Evolutionary conservation across 2,329 filamentous ascomycete species (phyloP), one percentile per base, ranked within the genome.

Genomic region (Paracoccidioides brasiliensis): DNA sequence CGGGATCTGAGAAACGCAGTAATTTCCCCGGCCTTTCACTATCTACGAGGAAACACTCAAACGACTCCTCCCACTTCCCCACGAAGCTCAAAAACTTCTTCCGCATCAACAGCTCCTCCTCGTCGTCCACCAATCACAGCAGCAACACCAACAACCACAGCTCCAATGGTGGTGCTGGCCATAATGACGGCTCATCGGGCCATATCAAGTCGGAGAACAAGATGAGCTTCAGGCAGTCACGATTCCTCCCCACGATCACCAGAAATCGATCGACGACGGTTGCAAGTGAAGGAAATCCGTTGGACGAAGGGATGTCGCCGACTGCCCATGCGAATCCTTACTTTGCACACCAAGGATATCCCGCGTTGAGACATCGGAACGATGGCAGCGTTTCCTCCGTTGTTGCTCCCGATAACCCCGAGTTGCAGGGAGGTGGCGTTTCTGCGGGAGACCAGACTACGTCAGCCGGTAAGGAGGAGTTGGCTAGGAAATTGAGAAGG

Each of bases 261-360:
- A 86, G 91, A 64, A 89, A 91, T 68, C 84, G 91, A 65, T 94
- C 90, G 40, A 85, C 87, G 58, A 97, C 91, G 32, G 88, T 94
- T 56, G 88, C 88, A 62, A 95, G 90, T 72, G 91, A 96, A 73
- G 90, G 90, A 63, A 90, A 96, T 68, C 82, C 85, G 57, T 79
- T 96, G 61, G 91, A 96, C 63, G 90, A 96, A 70, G 78, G 82
- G 59, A 79, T 95, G 66, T 95, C 90, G 67, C 93, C 93, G 32
- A 97, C 90, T 4, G 91, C 90, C 53, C 84, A 91, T 67, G 91
- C 90, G 61, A 98, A 98, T 70, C 93, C 93, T 15, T 98, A 98
- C 74, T 98, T 97, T 71, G 87, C 84, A 62, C 93, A 97, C 69
- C 93, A 98, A 73, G 93, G 93, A 56, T 90, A 90, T 64, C 93